phyloP scores from a whole-genome alignment of 2,329 filamentous ascomycete genomes.

The Arthroderma sp. region DNA sequence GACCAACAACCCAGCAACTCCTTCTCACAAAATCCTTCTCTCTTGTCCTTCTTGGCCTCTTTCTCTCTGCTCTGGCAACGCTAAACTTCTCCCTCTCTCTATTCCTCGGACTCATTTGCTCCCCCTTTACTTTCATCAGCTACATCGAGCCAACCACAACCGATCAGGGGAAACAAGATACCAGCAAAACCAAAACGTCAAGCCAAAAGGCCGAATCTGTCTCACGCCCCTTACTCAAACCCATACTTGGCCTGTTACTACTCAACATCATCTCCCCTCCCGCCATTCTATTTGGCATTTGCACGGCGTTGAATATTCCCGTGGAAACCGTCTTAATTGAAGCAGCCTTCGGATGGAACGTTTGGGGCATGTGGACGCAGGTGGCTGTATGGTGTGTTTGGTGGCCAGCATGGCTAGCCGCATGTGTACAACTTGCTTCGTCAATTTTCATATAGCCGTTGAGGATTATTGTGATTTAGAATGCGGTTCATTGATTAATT shows the following conservation, averaged over 20 bases:
- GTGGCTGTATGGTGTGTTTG: slow-evolving; percentile 88
- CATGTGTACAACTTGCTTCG: slow-evolving; percentile 23
- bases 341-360: slow-evolving; percentile 76
- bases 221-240: slow-evolving; percentile 8
- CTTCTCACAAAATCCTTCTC: slow-evolving; percentile 80
- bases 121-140: slow-evolving; percentile 60
- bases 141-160: slow-evolving; percentile 13
- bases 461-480: neutral
- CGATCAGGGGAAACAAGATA: neutral
- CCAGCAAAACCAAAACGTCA: neutral
- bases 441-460: slow-evolving; percentile 14
- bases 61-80: slow-evolving; percentile 81
- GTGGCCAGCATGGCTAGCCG: slow-evolving; percentile 83
- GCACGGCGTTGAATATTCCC: slow-evolving; percentile 34
- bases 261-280: slow-evolving; percentile 51
- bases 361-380: slow-evolving; percentile 80
- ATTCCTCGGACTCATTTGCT: slow-evolving; percentile 64
- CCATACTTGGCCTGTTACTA: slow-evolving; percentile 27
- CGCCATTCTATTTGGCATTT: slow-evolving; percentile 37
- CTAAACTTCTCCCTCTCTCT: slow-evolving; percentile 90
- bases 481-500: neutral
- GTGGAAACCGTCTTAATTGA: slow-evolving; percentile 51
- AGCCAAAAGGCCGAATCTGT: neutral
- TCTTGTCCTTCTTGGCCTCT: slow-evolving; percentile 81
- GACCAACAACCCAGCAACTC: slow-evolving; percentile 54